Evolutionary conservation across 345 rosid genomes (phyloP), one percentile per base, ranked within the genome.

Genomic region (Populus deltoides): DNA sequence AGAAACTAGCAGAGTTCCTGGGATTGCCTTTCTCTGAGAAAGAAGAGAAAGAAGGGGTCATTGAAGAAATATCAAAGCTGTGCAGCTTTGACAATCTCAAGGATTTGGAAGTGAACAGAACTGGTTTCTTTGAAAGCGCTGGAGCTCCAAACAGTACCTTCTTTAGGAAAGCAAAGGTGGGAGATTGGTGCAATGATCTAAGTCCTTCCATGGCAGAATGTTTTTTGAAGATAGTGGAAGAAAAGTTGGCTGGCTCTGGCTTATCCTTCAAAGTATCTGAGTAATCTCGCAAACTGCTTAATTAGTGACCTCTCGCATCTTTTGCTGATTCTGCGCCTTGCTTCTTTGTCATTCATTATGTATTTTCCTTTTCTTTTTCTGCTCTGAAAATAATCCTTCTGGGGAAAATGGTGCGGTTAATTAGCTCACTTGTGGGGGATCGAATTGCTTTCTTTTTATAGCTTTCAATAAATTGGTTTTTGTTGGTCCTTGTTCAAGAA

Each of bases 81-180:
- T 78, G 81, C 66, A 78, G 81, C 70, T 78, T 78, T 12, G 72
- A 78, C n/a, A 78, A 72, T 1, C 49, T 78, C 9, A 78, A 49
- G 76, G 43, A 78, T 25, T 27, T 78, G 43, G 72, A 78, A 38
- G 51, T 3, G 5, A 45, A 45, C 51, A 45, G 1, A 13, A 45
- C 0, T 45, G 51, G 51, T 39, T 2, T 9, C 22, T 35, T 18
- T 66, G 29, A 76, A 65, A 72, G 68, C 29, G 5, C 55, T 2
- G 41, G 69, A 8, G 68, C 49, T 41, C 31, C n/a, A 15, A 73
- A 79, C 18, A 79, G 36, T 17, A 62, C 61, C 4, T 55, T 57
- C 47, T 73, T 79, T 29, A 79, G 81, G 62, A 79, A 79, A 55
- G 81, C 63, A 36, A 36, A 73, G 35, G 62, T 73, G 36, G 81